A percentile compares a stretch with the other conserved stretches of the same genome.
Evolutionary conservation across 306 rosid species (phyloP).

Genomic region (Quercus variabilis): DNA sequence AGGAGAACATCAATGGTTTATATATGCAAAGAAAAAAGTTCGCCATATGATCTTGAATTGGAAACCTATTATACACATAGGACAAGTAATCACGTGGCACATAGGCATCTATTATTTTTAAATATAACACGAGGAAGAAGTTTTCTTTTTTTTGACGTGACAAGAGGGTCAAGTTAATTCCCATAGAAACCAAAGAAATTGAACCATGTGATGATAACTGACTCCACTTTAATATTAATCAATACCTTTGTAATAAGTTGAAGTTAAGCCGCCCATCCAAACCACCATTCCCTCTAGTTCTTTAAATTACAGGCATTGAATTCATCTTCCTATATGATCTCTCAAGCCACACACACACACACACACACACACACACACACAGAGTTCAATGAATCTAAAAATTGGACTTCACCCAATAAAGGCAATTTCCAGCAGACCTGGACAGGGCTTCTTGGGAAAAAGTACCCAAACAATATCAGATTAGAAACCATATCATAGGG

Average conservation of each 20-base stretch:
- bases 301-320: not conserved
- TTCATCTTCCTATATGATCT: not conserved
- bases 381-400: not conserved
- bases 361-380: too few relatives aligned
- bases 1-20: too few relatives aligned
- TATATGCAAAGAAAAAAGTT: too few relatives aligned
- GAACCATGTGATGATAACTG: not conserved
- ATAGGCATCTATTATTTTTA: not conserved
- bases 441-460: not conserved
- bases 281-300: not conserved
- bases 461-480: not conserved
- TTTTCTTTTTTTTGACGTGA: too few relatives aligned
- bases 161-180: not conserved
- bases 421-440: not conserved
- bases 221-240: not conserved
- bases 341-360: not conserved
- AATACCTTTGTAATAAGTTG: not conserved
- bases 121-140: not conserved
- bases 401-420: not conserved
- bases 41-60: not conserved
- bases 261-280: not conserved
- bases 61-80: not conserved
- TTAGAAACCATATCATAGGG: not conserved
- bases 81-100: not conserved
- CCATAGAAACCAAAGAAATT: not conserved